Percentiles rank a stretch among this genome's conserved stretches.
Conservation (phyloP, 2,329 filamentous ascomycete genomes). For the Cordyceps fumosorosea region DNA sequence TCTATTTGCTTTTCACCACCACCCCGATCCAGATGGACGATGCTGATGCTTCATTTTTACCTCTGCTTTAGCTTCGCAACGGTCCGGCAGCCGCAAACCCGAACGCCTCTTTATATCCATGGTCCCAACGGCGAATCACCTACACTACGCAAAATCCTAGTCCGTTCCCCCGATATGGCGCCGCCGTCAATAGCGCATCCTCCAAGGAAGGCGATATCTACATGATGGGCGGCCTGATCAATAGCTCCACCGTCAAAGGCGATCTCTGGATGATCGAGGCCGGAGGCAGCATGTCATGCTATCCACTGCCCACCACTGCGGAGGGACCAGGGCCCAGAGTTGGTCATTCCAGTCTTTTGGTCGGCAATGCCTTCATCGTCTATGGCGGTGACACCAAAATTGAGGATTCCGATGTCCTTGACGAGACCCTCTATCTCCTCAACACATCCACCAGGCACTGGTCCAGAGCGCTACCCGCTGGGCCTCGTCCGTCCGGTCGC, state of each 20-base stretch:
- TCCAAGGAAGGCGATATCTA: conserved; percentile 98
- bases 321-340: conserved; percentile 94
- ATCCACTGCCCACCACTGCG: conserved; percentile 82
- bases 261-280: conserved; percentile 98
- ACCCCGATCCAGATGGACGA: neutral
- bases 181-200: conserved; percentile 84
- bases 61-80: conserved; percentile 45
- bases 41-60: conserved; percentile 4
- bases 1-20: conserved; percentile 9
- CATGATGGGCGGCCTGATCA: conserved; percentile 93
- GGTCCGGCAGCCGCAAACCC: conserved; percentile 44
- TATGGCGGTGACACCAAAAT: conserved; percentile 98
- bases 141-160: conserved; percentile 77
- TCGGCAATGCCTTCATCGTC: conserved; percentile 98
- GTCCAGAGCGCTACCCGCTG: conserved; percentile 87
- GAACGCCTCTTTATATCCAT: conserved; percentile 84
- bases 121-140: conserved; percentile 84
- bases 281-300: conserved; percentile 79
- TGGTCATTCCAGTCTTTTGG: conserved; percentile 85
- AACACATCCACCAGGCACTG: conserved; percentile 98
- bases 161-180: conserved; percentile 93
- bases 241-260: conserved; percentile 90
- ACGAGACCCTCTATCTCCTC: conserved; percentile 91
- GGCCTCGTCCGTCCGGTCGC: conserved; percentile 76
- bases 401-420: conserved; percentile 82